Evolutionary conservation across 2,329 filamentous ascomycete genomes (phyloP).

Genomic region (Dactylellina parvicollis): DNA sequence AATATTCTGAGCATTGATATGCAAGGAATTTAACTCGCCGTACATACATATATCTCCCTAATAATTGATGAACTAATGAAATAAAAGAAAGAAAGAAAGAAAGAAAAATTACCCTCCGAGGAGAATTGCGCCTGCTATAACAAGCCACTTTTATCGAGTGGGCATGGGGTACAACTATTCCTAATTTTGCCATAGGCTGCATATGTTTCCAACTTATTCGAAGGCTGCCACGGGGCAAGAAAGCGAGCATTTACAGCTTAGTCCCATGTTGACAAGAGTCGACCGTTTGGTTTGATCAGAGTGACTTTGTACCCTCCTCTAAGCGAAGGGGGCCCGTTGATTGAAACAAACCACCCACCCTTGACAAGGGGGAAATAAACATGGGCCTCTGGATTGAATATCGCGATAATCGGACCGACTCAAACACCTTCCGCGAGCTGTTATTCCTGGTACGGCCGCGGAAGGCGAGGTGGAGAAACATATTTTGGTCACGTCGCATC

Average conservation of each 20-base stretch:
- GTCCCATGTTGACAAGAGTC: background rate
- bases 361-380: slow-evolving; percentile 20
- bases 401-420: slow-evolving; percentile 47
- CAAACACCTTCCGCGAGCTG: slow-evolving; percentile 23
- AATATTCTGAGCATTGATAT: slow-evolving; percentile 22
- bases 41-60: slow-evolving; percentile 34
- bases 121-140: slow-evolving; percentile 24
- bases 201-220: background rate
- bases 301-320: slow-evolving; percentile 14
- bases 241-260: background rate
- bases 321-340: slow-evolving; percentile 41
- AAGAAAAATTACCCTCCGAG: no score
- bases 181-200: slow-evolving; percentile 27
- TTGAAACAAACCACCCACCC: slow-evolving; percentile 29
- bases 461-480: slow-evolving; percentile 1
- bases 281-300: background rate
- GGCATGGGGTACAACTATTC: slow-evolving; percentile 20
- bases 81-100: no score
- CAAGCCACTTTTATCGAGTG: slow-evolving; percentile 16
- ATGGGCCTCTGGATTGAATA: background rate
- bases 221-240: background rate
- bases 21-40: slow-evolving; percentile 35
- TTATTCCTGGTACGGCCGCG: background rate
- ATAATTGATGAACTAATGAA: no score
- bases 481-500: background rate